Evolutionary conservation across 257 asterid species (phyloP).

Genomic region (Primulina tabacum): DNA sequence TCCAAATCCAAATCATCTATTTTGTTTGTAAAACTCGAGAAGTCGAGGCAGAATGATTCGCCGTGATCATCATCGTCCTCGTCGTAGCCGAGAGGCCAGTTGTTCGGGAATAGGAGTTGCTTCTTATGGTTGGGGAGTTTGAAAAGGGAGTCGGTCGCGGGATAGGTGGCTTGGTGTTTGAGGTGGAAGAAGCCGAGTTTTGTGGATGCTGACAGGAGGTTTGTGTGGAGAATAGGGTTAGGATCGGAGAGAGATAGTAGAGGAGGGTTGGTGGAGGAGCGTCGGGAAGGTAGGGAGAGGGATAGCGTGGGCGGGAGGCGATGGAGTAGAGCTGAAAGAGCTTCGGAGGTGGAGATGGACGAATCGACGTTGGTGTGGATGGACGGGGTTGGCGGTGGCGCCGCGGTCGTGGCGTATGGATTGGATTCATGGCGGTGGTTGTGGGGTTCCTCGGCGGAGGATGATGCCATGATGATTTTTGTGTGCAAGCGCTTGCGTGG

Average conservation of each 20-base stretch:
- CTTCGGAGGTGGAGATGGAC: slow-evolving; percentile 32
- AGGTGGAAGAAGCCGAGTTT: slow-evolving; percentile 68
- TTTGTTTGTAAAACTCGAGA: slow-evolving; percentile 34
- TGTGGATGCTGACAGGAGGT: slow-evolving; percentile 46
- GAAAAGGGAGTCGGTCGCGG: slow-evolving; percentile 35
- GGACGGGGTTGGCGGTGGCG: slow-evolving; percentile 84
- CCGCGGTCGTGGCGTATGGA: slow-evolving; percentile 41
- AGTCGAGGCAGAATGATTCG: slow-evolving; percentile 56
- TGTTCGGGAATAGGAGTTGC: slow-evolving; percentile 36
- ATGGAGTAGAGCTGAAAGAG: slow-evolving; percentile 55
- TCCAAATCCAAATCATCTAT: slow-evolving; percentile 27
- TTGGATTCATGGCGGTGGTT: slow-evolving; percentile 37
- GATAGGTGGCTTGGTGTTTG: slow-evolving; percentile 47
- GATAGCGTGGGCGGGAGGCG: slow-evolving; percentile 61
- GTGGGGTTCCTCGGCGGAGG: slow-evolving; percentile 40
- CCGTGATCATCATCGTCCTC: slow-evolving; percentile 28
- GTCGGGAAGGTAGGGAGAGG: slow-evolving; percentile 46
- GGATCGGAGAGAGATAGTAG: slow-evolving; percentile 43
- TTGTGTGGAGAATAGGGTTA: slow-evolving; percentile 29
- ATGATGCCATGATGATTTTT: slow-evolving; percentile 40
- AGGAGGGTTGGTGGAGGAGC: slow-evolving; percentile 34
- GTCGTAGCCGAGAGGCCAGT: slow-evolving; percentile 73
- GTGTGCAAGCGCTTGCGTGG: too few species aligned
- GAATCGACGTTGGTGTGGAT: slow-evolving; percentile 33
- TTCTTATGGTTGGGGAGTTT: slow-evolving; percentile 35